These are phyloP conservation scores for Flaveria ramosissima DNA, from an alignment of 129 eudicot species.

Conservation along the genomic window DNA sequence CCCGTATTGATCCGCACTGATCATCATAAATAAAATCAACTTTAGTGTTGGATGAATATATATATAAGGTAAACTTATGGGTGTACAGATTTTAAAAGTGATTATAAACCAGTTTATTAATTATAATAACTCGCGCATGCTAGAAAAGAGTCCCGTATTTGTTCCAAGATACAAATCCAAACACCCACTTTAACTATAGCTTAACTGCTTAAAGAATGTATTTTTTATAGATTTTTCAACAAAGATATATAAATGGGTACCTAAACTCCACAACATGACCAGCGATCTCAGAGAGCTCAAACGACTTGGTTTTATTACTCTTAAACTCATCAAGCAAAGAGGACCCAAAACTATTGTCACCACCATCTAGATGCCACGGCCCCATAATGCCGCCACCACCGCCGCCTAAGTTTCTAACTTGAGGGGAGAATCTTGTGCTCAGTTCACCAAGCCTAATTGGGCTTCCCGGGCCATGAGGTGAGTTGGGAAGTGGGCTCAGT, in stretches of 20 bases:
- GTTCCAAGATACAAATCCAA: too few relatives aligned
- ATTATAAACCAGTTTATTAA: too few relatives aligned
- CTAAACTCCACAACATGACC: constrained; percentile 99
- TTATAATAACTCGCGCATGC: too few relatives aligned
- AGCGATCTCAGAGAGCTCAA: constrained; percentile 82
- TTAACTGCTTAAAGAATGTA: too few relatives aligned
- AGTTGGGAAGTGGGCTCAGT: constrained; percentile 73
- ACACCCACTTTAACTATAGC: too few relatives aligned
- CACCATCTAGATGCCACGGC: constrained; percentile 77
- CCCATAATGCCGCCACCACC: constrained; percentile 62
- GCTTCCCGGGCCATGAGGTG: constrained; percentile 85
- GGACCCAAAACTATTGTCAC: constrained; percentile 66
- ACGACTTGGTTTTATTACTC: constrained; percentile 85
- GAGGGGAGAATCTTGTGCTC: constrained; percentile 58
- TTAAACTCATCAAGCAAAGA: constrained; percentile 91
- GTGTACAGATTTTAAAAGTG: too few relatives aligned
- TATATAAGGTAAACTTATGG: background rate
- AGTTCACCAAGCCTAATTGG: constrained; percentile 82
- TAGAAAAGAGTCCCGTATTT: too few relatives aligned
- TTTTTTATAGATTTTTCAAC: background rate
- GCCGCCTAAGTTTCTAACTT: constrained; percentile 67
- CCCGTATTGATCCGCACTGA: constrained; percentile 90
- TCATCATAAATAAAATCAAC: constrained; percentile 7
- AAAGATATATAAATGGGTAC: constrained; percentile 30
- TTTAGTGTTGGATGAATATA: background rate